Conservation (phyloP, 345 rosid species). For the Stellera chamaejasme region DNA sequence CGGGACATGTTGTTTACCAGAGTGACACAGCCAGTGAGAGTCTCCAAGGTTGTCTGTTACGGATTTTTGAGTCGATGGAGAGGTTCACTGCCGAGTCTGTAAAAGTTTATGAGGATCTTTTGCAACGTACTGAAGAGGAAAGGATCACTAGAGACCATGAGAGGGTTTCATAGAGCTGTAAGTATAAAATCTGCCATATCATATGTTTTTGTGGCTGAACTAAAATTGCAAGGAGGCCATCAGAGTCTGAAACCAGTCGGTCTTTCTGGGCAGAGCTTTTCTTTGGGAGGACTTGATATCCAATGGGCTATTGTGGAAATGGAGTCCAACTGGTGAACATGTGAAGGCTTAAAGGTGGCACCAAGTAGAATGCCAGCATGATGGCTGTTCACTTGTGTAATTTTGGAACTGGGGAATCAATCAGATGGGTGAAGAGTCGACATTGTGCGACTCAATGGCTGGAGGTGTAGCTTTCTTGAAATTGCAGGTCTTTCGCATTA, state of each 20-base stretch:
- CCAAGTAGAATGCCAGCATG: too few relatives aligned
- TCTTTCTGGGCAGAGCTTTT: background rate
- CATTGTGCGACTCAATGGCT: too few relatives aligned
- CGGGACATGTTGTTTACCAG: constrained; percentile 55
- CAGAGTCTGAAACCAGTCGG: background rate
- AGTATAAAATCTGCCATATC: constrained; percentile 1
- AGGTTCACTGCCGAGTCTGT: constrained; percentile 56
- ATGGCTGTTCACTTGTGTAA: too few relatives aligned
- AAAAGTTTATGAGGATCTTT: constrained; percentile 73
- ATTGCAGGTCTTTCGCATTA: too few relatives aligned
- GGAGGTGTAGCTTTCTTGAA: too few relatives aligned
- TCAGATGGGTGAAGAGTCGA: too few relatives aligned
- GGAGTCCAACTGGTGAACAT: too few relatives aligned
- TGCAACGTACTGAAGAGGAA: constrained; percentile 68
- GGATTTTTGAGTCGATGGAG: constrained; percentile 87
- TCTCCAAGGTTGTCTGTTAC: constrained; percentile 61
- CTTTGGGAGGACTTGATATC: too few relatives aligned
- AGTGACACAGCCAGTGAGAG: constrained; percentile 60
- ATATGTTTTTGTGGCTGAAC: background rate
- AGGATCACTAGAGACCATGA: constrained; percentile 28
- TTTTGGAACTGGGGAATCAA: too few relatives aligned
- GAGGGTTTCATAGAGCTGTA: constrained; percentile 29
- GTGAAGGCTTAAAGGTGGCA: too few relatives aligned
- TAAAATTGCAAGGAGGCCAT: constrained; percentile 2
- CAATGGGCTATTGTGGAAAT: too few relatives aligned